Evolutionary conservation across 805 yeast species (phyloP).

Genomic region (Lachancea sp.): DNA sequence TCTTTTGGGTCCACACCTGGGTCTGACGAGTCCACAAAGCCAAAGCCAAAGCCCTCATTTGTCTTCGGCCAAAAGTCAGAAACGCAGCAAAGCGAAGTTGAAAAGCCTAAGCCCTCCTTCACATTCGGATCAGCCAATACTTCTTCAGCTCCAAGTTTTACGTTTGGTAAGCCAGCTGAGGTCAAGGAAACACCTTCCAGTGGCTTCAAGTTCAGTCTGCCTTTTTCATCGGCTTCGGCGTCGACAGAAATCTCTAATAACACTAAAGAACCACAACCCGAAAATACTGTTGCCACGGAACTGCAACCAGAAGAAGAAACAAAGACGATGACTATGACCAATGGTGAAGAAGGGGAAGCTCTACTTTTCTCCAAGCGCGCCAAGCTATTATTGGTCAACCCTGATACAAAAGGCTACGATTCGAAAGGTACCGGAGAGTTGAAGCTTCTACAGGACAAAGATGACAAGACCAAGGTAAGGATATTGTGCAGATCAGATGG

Average conservation of each 20-base stretch:
- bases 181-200: slow-evolving; percentile 21
- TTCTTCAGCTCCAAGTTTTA: slow-evolving; percentile 20
- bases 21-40: slow-evolving; percentile 1
- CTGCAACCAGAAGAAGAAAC: slow-evolving; percentile 44
- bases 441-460: slow-evolving; percentile 58
- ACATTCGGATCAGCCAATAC: slow-evolving; percentile 18
- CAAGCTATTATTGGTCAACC: slow-evolving; percentile 57
- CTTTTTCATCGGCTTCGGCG: slow-evolving; percentile 20
- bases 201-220: slow-evolving; percentile 31
- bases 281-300: slow-evolving; percentile 26
- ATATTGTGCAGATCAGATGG: slow-evolving; percentile 84
- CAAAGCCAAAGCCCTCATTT: slow-evolving; percentile 16
- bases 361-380: slow-evolving; percentile 58
- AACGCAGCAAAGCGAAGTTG: not conserved
- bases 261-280: slow-evolving; percentile 20
- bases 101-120: slow-evolving; percentile 17
- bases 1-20: not conserved
- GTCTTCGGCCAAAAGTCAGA: slow-evolving; percentile 14
- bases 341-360: slow-evolving; percentile 85
- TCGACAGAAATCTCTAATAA: slow-evolving; percentile 10
- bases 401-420: slow-evolving; percentile 47
- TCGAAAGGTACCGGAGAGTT: slow-evolving; percentile 77
- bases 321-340: slow-evolving; percentile 38
- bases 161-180: slow-evolving; percentile 21
- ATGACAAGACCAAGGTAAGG: slow-evolving; percentile 54